A percentile compares a stretch with the other conserved stretches of the same genome.
Conservation (phyloP, 2,329 filamentous ascomycete species). For the Xylaria sp. region DNA sequence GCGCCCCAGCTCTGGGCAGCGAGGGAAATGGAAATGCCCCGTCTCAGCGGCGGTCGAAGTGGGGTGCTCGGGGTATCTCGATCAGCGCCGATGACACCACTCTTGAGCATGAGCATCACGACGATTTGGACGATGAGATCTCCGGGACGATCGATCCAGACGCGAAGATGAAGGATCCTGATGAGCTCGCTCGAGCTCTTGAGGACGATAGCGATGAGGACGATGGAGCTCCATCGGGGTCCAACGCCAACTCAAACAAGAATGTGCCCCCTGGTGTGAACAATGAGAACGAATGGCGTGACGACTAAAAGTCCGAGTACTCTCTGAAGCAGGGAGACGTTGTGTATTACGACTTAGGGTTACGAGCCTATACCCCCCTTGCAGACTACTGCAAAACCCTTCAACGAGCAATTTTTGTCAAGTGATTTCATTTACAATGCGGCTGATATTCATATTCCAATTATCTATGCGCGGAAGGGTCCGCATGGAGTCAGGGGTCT, state of each 20-base stretch:
- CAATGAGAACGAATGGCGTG: slow-evolving; percentile 49
- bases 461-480: slow-evolving; percentile 7
- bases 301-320: slow-evolving; percentile 34
- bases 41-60: slow-evolving; percentile 61
- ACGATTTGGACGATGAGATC: slow-evolving; percentile 56
- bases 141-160: slow-evolving; percentile 65
- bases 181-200: slow-evolving; percentile 70
- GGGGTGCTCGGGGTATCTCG: slow-evolving; percentile 73
- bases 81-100: slow-evolving; percentile 73
- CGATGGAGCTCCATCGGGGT: slow-evolving; percentile 42
- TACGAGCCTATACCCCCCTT: neutral
- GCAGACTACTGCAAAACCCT: neutral
- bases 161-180: slow-evolving; percentile 73
- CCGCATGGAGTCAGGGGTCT: neutral
- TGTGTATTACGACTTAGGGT: neutral
- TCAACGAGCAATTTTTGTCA: neutral
- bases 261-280: slow-evolving; percentile 41
- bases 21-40: slow-evolving; percentile 45
- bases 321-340: neutral
- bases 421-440: slow-evolving; percentile 6
- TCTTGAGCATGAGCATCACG: slow-evolving; percentile 58
- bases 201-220: slow-evolving; percentile 64
- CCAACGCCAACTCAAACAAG: slow-evolving; percentile 36
- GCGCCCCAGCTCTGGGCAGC: slow-evolving; percentile 59
- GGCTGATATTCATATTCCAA: neutral